Evolutionary conservation across 345 rosid species (phyloP), one percentile per base, ranked within the genome.

Genomic region (Brassica nigra): DNA sequence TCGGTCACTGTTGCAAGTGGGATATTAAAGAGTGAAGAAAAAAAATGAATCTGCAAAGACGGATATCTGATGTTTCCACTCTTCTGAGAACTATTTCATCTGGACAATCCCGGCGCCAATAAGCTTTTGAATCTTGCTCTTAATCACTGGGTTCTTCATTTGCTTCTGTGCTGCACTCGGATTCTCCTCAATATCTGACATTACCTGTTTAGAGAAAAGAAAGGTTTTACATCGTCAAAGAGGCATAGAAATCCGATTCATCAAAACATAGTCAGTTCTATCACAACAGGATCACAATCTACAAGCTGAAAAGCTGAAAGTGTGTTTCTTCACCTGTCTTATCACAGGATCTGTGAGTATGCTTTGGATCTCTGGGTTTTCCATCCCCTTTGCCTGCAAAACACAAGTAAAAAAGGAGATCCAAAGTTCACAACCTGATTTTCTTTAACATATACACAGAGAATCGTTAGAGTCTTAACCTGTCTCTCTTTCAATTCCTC

Each of bases 401-500:
- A 52, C 57, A n/a, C 57, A 12, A n/a, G 3, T 31, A 28, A 31
- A 4, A 8, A 31, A 4, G 58, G 29, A 55, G 28, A 12, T 9
- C 55, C 62, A 44, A 62, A 73, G 44, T 29, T 44, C 44, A 11
- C 18, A 42, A 29, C 44, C 62, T 15, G 47, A 15, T 44, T 47
- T 18, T 63, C 6, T 18, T 54, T 8, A 1, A 78, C 2, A 64
- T 15, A 78, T 36, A 34, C 11, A 28, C 20, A 10, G 66, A 71
- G 67, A 71, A 37, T 16, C 7, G 7, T 72, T 20, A 30, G 15
- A 71, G 3, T 36, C 62, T 79, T 15, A 70, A 92, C 99, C 93
- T 88, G 98, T 93, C 97, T 89, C 89, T 95, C 97, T 84, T 93
- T 95, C 80, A 95, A 80, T 65, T 95, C 98, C 34, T 90, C 92